Evolutionary conservation across 495 filamentous ascomycete species (phyloP), one percentile per base, ranked within the genome.

Genomic region (Penicillium desertorum): DNA sequence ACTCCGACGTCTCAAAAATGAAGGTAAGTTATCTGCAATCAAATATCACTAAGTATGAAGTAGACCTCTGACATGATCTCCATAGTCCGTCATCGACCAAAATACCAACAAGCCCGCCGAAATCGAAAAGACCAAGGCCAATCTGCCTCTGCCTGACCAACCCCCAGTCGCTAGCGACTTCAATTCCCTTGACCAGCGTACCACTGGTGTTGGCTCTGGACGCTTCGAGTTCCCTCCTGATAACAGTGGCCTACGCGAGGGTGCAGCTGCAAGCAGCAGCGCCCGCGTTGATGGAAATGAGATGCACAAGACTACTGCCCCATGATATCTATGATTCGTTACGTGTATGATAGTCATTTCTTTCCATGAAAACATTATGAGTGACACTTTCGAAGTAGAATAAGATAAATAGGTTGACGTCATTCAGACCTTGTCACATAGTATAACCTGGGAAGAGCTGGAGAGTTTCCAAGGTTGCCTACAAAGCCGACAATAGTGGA

Each of bases 61-160:
- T 44, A 43, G n/a, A 54, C 36, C 39, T 19, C 14, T 16, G 46
- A 39, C 59, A 54, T 57, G 17, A 25, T 43, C 0, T 25, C 8
- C 51, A 23, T 48, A 83, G 81, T 82, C 79, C 20, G 62, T 79
- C 49, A 54, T 82, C 59, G 74, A 78, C 56, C 57, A 77, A 45
- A 75, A 72, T 62, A 76, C 69, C 56, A 50, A 77, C 76, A 91
- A 91, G 70, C 63, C 74, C 51, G 71, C 83, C 41, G 74, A 86
- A 71, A 86, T 91, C 61, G 84, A 85, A 19, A 70, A 87, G 64
- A 76, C 72, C 66, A 76, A 84, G 71, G 69, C 85, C 64, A 89
- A 90, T 72, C 84, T 95, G 20, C 89, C 88, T 30, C 80, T 93
- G 45, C 90, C 90, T 9, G 88, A 93, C 2, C 74, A 91, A 37